A percentile compares a stretch with the other conserved stretches of the same genome.
phyloP scores from a whole-genome alignment of 2,329 filamentous ascomycete genomes.

The Zopfia rhizophila region DNA sequence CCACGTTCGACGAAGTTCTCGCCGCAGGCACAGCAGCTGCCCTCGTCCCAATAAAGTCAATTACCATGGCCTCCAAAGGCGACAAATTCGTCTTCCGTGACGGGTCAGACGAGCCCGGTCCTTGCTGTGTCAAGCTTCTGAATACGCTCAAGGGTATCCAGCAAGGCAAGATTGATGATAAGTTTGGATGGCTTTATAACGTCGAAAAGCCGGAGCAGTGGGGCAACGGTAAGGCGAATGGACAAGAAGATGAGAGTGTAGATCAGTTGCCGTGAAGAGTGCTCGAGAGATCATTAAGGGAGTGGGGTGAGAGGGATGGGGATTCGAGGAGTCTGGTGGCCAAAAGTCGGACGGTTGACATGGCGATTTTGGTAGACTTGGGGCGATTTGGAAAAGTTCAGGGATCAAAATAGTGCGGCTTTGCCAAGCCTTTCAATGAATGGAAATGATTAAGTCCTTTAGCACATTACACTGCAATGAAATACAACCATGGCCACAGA shows the following conservation, averaged over 20 bases:
- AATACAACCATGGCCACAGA: no score
- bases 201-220: constrained; percentile 55
- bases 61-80: constrained; percentile 73
- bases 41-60: constrained; percentile 90
- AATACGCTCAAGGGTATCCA: constrained; percentile 86
- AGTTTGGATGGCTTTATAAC: constrained; percentile 74
- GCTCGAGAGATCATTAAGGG: no score
- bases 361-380: no score
- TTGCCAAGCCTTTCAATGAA: no score
- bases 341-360: no score
- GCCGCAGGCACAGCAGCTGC: constrained; percentile 92
- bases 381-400: no score
- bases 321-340: no score
- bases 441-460: no score
- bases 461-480: no score
- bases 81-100: constrained; percentile 67
- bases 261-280: constrained; percentile 47
- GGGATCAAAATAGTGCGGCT: no score
- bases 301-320: no score
- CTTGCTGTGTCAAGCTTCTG: constrained; percentile 77
- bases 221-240: constrained; percentile 29
- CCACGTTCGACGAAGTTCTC: constrained; percentile 79
- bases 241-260: constrained; percentile 39
- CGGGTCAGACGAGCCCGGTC: constrained; percentile 75
- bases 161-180: constrained; percentile 79